These are phyloP conservation scores for Cucurbita moschata DNA, from an alignment of 306 rosid genomes.

Conservation along the genomic window DNA sequence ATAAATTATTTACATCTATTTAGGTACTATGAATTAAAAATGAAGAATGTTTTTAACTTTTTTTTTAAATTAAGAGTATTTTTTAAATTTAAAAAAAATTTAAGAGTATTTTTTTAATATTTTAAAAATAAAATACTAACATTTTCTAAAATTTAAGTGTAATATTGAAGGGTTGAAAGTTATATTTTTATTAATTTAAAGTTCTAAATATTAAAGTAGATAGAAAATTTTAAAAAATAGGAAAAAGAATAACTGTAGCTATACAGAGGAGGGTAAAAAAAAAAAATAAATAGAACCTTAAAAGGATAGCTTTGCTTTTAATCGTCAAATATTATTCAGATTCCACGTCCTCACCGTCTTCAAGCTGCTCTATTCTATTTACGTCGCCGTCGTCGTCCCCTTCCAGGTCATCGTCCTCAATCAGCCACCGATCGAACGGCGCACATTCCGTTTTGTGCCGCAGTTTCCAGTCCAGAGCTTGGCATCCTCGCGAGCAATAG, in stretches of 20 bases:
- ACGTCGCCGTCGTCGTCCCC: not conserved
- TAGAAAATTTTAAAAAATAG: not conserved
- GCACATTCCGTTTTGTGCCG: slow-evolving; percentile 49
- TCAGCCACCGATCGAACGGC: slow-evolving; percentile 3
- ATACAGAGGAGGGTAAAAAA: not conserved
- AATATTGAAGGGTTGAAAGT: no score
- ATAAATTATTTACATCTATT: no score
- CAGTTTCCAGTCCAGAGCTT: slow-evolving; percentile 75
- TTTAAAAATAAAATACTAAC: no score
- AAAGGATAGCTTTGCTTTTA: not conserved
- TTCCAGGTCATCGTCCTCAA: not conserved
- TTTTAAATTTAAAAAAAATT: no score
- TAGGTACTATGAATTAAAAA: no score
- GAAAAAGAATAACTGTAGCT: not conserved
- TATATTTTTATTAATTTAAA: no score
- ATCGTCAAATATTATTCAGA: not conserved
- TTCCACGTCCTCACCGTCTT: not conserved
- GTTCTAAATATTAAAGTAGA: no score
- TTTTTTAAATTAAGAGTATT: no score
- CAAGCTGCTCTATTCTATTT: not conserved
- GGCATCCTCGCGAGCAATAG: slow-evolving; percentile 85
- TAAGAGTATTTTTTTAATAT: no score
- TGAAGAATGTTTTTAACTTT: no score
- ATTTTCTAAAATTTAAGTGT: no score
- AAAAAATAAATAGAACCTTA: not conserved